A percentile compares a stretch with the other conserved stretches of the same genome.
Evolutionary conservation across 2,329 filamentous ascomycete genomes (phyloP).

Genomic region (Phyllosticta paracitricarpa): DNA sequence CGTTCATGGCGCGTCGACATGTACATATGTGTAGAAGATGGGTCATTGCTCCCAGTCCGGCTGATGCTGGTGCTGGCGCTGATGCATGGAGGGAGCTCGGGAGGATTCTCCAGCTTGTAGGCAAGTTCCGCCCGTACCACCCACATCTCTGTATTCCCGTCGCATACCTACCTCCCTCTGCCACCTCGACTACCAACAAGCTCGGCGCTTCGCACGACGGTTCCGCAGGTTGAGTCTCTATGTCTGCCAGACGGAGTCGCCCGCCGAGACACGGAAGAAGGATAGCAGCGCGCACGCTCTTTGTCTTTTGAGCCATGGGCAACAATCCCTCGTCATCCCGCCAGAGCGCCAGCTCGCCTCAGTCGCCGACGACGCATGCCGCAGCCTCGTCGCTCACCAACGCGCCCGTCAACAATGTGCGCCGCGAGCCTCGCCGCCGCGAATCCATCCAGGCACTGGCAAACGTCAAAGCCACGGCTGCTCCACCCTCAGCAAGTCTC

Average conservation of each 20-base stretch:
- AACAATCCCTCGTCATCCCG: slow-evolving; percentile 27
- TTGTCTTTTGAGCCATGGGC: slow-evolving; percentile 18
- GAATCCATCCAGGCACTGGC: slow-evolving; percentile 32
- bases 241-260: not conserved
- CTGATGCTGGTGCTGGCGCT: not conserved
- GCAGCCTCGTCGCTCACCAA: slow-evolving; percentile 12
- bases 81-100: not conserved
- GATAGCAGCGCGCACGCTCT: not conserved
- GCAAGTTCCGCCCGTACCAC: not conserved
- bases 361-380: slow-evolving; percentile 13
- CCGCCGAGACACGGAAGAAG: not conserved
- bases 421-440: slow-evolving; percentile 24
- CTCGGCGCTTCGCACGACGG: not conserved
- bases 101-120: not conserved
- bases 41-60: not conserved
- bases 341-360: slow-evolving; percentile 13
- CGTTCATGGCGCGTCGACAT: slow-evolving; percentile 18
- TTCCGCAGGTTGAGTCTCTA: not conserved
- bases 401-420: slow-evolving; percentile 17
- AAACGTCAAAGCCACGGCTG: slow-evolving; percentile 26
- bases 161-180: not conserved
- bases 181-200: not conserved
- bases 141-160: not conserved
- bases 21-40: too few relatives aligned
- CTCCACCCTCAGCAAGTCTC: slow-evolving; percentile 28